Evolutionary conservation across 352 stramenopile species (phyloP), one percentile per base, ranked within the genome.

Genomic region (Phytophthora aleatoria): DNA sequence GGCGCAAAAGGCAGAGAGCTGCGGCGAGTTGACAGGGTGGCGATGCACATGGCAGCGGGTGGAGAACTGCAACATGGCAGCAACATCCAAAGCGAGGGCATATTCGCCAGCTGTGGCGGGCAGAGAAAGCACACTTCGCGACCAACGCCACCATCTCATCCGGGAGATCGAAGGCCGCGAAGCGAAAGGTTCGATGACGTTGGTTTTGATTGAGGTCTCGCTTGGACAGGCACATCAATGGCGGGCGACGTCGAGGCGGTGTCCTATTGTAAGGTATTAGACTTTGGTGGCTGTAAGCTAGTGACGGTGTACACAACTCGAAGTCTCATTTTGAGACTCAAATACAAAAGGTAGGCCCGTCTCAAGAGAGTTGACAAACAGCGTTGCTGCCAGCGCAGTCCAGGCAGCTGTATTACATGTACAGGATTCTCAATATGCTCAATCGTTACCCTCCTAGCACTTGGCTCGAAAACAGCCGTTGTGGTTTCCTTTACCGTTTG

Each of bases 1-100:
- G 50, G 57, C 36, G 13, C 57, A 48, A 24, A 26, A 50, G 26
- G 41, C 27, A 65, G 39, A 53, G 49, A 36, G 31, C 33, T 35
- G 42, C 33, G 12, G 16, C 15, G 45, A 24, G 33, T 27, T 30
- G 26, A 50, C 45, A 28, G 27, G 50, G 3, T 20, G 45, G 36
- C 36, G 36, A 42, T 36, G 31, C 31, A 36, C 31, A 36, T 36
- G 31, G 31, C 31, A 33, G 1, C 7, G 31, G 31, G 31, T 12
- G 31, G 57, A 38, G 20, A 47, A 60, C 57, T 45, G 57, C 39
- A 65, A 45, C 49, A 59, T 52, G 57, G 48, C 48, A 38, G 39
- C 30, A 65, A 39, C 50, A 59, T 39, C 35, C 57, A 57, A 58
- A 64, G 47, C 38, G 39, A n/a, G 39, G 49, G 31, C 56, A 10